phyloP scores from a whole-genome alignment of 1,284 basidiomycete species.

The Ustilago tritici region DNA sequence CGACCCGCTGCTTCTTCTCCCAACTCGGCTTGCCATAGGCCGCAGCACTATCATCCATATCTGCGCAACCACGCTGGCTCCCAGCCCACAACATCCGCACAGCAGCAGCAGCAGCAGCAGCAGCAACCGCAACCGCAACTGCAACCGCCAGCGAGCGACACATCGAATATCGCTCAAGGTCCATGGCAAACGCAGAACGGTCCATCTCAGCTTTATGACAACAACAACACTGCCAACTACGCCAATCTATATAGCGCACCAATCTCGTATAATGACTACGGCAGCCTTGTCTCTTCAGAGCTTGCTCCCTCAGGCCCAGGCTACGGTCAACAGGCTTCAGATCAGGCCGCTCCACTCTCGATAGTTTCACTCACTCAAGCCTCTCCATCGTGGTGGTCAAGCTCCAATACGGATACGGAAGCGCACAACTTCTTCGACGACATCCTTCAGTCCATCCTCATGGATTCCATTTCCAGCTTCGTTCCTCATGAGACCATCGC shows the following conservation, averaged over 20 bases:
- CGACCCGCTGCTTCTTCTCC: conserved; percentile 9
- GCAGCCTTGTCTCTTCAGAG: conserved; percentile 7
- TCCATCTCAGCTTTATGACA: conserved; percentile 20
- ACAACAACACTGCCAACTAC: conserved; percentile 9
- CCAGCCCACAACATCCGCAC: neutral
- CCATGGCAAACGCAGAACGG: conserved; percentile 19
- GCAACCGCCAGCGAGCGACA: conserved; percentile 1
- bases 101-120: neutral
- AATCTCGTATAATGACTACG: conserved; percentile 29
- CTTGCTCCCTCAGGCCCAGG: conserved; percentile 6
- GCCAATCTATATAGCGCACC: conserved; percentile 31
- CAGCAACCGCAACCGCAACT: neutral
- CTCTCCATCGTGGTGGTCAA: conserved; percentile 43
- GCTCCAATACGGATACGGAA: conserved; percentile 39
- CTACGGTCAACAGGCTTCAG: conserved; percentile 7
- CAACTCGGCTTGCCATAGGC: conserved; percentile 13
- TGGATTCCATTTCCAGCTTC: conserved; percentile 51
- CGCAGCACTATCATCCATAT: conserved; percentile 37
- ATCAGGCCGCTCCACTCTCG: conserved; percentile 24
- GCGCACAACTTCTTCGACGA: conserved; percentile 52
- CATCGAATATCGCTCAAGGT: conserved; percentile 8
- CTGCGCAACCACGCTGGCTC: conserved; percentile 18
- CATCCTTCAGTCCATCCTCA: conserved; percentile 49
- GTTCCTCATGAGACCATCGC: conserved; percentile 43
- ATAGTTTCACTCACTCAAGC: conserved; percentile 41